Base-by-base conservation (phyloP, 2,329 filamentous ascomycete species). In the Penicillium hordei region DNA sequence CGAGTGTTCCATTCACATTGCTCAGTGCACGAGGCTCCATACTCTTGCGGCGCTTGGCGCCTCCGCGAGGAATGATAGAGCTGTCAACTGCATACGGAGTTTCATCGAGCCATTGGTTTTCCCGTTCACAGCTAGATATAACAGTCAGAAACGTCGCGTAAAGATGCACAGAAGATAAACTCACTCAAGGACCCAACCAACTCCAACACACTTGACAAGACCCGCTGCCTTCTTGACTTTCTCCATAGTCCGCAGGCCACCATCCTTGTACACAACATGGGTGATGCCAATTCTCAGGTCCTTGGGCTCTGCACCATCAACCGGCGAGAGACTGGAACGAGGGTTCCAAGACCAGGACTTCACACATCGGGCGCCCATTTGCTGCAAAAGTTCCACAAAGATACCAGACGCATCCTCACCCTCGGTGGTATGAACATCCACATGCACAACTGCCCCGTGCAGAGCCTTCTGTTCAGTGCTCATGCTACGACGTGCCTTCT, bases 231-330 rank as follows among this genome's bases (percentile, higher is more conserved):
- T 83, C 57, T 86, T 82, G 7, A 93, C 88, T 75, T 92, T 95
- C 70, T 95, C 88, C 63, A 96, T 76, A 0, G 91, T 96, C 27
- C 88, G 82, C 68, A 88, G 87, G 42, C 87, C 87, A 45, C 92
- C 92, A 69, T 96, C 92, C 73, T 96, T 96, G 80, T 87, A 96
- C 7, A 96, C 86, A 8, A 96, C 89, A 69, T 96, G 92, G 0
- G 91, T 96, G 66, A 96, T 90, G 5, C 88, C 89, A 58, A 91
- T 79, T 70, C 86, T 89, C 48, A 68, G 67, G 15, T 75, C 70
- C 48, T 68, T 70, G 5, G 70, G 62, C 10, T 73, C 70, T n/a
- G 62, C 65, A 2, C 63, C 67, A 44, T 72, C 73, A 19, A 67
- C 66, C 7, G 72, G 74, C 6, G 71, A 73, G 21, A 76, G 50